These are phyloP conservation scores for Puya raimondii DNA, from an alignment of 176 grass and related monocot genomes.

Conservation along the genomic window DNA sequence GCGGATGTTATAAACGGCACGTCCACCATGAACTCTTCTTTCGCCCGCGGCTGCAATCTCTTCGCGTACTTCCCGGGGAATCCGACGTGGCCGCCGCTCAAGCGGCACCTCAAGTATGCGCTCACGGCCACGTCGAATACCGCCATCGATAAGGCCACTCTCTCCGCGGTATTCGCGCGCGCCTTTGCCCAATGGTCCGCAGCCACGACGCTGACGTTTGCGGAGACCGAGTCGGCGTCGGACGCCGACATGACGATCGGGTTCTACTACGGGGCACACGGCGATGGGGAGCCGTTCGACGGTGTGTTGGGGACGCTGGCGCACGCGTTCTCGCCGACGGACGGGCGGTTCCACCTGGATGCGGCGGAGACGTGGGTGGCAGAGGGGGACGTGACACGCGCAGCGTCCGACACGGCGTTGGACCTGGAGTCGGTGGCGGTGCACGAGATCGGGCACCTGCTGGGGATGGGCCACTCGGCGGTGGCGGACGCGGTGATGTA, in stretches of 20 bases:
- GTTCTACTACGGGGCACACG: slow-evolving; percentile 58
- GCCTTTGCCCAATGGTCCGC: slow-evolving; percentile 71
- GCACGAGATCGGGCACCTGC: slow-evolving; percentile 94
- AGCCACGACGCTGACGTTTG: slow-evolving; percentile 64
- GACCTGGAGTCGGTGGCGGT: slow-evolving; percentile 94
- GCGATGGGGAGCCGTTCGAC: slow-evolving; percentile 82
- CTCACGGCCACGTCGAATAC: slow-evolving; percentile 38
- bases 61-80: slow-evolving; percentile 64
- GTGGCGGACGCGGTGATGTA: slow-evolving; percentile 62
- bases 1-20: slow-evolving; percentile 69
- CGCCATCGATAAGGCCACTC: slow-evolving; percentile 32
- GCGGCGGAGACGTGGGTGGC: slow-evolving; percentile 76
- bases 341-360: slow-evolving; percentile 88
- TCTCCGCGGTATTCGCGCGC: slow-evolving; percentile 45
- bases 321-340: slow-evolving; percentile 83
- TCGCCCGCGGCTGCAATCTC: slow-evolving; percentile 45
- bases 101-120: slow-evolving; percentile 40
- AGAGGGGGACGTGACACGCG: slow-evolving; percentile 22
- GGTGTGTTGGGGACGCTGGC: slow-evolving; percentile 72
- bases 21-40: slow-evolving; percentile 23
- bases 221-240: slow-evolving; percentile 23
- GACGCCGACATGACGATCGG: slow-evolving; percentile 73
- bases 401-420: slow-evolving; percentile 33
- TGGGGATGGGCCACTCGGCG: slow-evolving; percentile 70
- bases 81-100: slow-evolving; percentile 50